Conservation (phyloP, 805 yeast species). For the Starmerella kuoi region DNA sequence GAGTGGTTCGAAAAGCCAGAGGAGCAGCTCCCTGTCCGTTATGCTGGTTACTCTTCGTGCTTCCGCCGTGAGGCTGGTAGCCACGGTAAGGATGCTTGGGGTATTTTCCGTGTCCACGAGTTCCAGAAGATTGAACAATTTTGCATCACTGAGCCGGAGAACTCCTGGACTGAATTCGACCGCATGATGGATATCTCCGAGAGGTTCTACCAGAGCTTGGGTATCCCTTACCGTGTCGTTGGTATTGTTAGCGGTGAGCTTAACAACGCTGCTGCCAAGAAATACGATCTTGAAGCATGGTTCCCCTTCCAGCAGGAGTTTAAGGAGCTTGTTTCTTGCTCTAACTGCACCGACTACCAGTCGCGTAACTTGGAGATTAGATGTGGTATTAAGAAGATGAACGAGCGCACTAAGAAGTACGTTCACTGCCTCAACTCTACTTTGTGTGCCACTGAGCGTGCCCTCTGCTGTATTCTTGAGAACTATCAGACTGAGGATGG, state of each 20-base stretch:
- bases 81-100: slow-evolving; percentile 99
- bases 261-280: slow-evolving; percentile 98
- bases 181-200: slow-evolving; percentile 85
- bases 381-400: slow-evolving; percentile 93
- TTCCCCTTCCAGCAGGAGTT: slow-evolving; percentile 98
- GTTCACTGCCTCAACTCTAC: slow-evolving; percentile 98
- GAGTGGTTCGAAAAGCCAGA: slow-evolving; percentile 98
- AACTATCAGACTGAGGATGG: slow-evolving; percentile 98
- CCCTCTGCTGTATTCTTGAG: slow-evolving; percentile 91
- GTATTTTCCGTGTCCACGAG: slow-evolving; percentile 97
- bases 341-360: slow-evolving; percentile 98
- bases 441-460: slow-evolving; percentile 95
- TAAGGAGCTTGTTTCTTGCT: slow-evolving; percentile 95
- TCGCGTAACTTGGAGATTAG: slow-evolving; percentile 96
- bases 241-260: slow-evolving; percentile 97
- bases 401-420: slow-evolving; percentile 91
- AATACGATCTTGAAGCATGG: slow-evolving; percentile 98
- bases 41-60: slow-evolving; percentile 97
- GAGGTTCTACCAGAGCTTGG: slow-evolving; percentile 83
- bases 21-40: slow-evolving; percentile 91
- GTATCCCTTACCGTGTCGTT: slow-evolving; percentile 91
- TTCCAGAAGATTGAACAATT: slow-evolving; percentile 98
- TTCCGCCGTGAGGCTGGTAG: slow-evolving; percentile 99
- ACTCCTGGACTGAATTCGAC: slow-evolving; percentile 95
- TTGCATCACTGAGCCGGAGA: slow-evolving; percentile 90